phyloP scores from a whole-genome alignment of 2,329 filamentous ascomycete genomes.

The Albophoma yamanashiensis region DNA sequence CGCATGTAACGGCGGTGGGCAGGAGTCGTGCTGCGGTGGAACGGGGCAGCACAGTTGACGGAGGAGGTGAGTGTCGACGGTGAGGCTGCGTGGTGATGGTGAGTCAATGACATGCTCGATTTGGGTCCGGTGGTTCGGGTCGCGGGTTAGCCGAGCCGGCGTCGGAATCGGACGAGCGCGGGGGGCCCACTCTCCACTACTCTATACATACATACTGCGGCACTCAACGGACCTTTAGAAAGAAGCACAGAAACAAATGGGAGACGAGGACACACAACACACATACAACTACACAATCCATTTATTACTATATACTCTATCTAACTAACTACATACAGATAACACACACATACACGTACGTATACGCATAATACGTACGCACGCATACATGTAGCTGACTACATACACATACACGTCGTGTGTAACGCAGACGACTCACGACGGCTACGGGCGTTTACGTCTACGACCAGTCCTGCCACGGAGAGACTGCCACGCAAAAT shows the following conservation, averaged over 20 bases:
- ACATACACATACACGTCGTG: constrained; percentile 9
- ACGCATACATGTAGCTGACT: neutral
- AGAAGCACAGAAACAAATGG: neutral
- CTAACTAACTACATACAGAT: neutral
- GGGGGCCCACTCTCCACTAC: too few relatives aligned
- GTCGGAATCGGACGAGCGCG: neutral
- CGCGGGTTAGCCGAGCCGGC: neutral
- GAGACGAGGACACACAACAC: neutral
- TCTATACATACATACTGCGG: too few relatives aligned
- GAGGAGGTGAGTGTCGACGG: neutral
- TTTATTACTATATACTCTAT: neutral
- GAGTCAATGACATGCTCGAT: neutral
- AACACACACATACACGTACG: constrained; percentile 1
- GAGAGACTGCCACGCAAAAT: neutral
- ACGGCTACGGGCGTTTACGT: neutral
- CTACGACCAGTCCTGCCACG: neutral
- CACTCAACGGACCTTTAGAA: too few relatives aligned
- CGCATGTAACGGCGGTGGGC: neutral
- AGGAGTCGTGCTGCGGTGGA: neutral
- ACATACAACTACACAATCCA: neutral
- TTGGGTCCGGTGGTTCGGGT: neutral
- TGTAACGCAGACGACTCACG: constrained; percentile 3
- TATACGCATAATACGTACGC: neutral
- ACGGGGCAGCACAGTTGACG: neutral
- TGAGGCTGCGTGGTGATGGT: neutral